Base-by-base conservation (phyloP, 2,329 filamentous ascomycete species). In the Hyphodiscus sp. region DNA sequence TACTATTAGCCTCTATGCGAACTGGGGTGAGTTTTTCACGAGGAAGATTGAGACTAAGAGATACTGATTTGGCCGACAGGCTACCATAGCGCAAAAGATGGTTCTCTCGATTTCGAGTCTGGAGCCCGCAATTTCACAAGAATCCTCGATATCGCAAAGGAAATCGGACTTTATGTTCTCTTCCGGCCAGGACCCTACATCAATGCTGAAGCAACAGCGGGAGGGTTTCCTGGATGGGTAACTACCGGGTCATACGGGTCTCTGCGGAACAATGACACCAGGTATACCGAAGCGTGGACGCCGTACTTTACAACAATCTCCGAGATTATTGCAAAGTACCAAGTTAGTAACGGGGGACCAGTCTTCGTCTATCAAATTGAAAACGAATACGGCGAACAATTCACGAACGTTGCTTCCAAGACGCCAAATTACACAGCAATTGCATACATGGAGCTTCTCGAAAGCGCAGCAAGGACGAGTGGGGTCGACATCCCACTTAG, bases 111-210 rank as follows among this genome's bases (percentile, higher is more conserved):
- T 15, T 73, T 89, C 6, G 78, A 89, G 49, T 78, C 69, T 13
- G 77, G 75, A 2, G 76, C 77, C 2, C 79, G 77, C 54, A 72
- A 82, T 59, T 76, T 81, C 54, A 75, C 73, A 56, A 81, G 81
- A 0, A 89, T 94, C 68, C 89, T 91, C 58, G 81, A 87, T 1
- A 87, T 87, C 2, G 88, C 89, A 1, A 76, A 77, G 18, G 71
- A 86, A 54, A 81, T 86, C 11, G 88, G 88, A 0, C 79, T 94
- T 44, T 94, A 89, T 61, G 74, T 94, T 0, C 74, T 92, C 42
- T 87, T 87, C 10, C 72, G 81, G 78, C 83, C 85, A 0, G 84
- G 86, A 0, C 85, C 85, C 0, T 86, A 85, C 53, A 75, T 82
- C 53, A 86, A 85, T 56, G 82, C 81, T 1, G 82, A 85, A 62